Evolutionary conservation across 768 basidiomycete genomes (phyloP).

Genomic region (Psilocybe sp.): DNA sequence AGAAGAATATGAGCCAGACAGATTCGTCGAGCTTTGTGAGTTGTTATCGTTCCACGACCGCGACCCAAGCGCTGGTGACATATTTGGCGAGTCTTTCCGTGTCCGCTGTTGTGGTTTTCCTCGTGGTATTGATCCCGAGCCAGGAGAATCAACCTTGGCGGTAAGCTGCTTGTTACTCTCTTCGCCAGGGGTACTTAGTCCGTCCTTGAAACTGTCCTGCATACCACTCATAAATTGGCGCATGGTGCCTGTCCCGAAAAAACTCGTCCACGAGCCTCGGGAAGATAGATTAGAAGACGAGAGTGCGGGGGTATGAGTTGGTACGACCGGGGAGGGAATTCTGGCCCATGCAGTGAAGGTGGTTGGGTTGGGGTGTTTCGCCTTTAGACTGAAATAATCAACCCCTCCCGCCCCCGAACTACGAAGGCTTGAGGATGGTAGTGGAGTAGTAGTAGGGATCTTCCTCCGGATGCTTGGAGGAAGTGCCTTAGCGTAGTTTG

Average conservation of each 20-base stretch:
- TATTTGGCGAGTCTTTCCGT: constrained; percentile 26
- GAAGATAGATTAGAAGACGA: constrained; percentile 60
- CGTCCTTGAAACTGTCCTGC: constrained; percentile 48
- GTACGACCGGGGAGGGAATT: constrained; percentile 40
- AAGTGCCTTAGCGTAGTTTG: constrained; percentile 18
- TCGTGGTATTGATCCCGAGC: constrained; percentile 1
- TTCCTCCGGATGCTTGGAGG: constrained; percentile 9
- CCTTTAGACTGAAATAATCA: constrained; percentile 61
- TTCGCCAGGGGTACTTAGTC: constrained; percentile 38
- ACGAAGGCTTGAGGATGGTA: constrained; percentile 5
- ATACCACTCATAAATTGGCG: constrained; percentile 68
- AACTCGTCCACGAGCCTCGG: constrained; percentile 76
- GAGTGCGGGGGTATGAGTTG: constrained; percentile 32
- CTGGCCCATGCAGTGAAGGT: constrained; percentile 55
- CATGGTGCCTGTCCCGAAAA: constrained; percentile 66
- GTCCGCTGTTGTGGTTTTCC: constrained; percentile 14
- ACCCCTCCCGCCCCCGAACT: constrained; percentile 21
- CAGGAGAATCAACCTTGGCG: constrained; percentile 16
- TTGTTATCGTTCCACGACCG: constrained; percentile 56
- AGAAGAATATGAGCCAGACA: constrained; percentile 41
- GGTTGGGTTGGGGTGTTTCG: constrained; percentile 34
- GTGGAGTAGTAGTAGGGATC: constrained; percentile 7
- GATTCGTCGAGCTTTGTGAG: constrained; percentile 26
- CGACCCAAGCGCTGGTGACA: constrained; percentile 33
- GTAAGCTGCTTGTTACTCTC: constrained; percentile 12